A percentile compares a stretch with the other conserved stretches of the same genome.
Evolutionary conservation across 2,329 filamentous ascomycete genomes (phyloP).

Genomic region (Hortaea werneckii): DNA sequence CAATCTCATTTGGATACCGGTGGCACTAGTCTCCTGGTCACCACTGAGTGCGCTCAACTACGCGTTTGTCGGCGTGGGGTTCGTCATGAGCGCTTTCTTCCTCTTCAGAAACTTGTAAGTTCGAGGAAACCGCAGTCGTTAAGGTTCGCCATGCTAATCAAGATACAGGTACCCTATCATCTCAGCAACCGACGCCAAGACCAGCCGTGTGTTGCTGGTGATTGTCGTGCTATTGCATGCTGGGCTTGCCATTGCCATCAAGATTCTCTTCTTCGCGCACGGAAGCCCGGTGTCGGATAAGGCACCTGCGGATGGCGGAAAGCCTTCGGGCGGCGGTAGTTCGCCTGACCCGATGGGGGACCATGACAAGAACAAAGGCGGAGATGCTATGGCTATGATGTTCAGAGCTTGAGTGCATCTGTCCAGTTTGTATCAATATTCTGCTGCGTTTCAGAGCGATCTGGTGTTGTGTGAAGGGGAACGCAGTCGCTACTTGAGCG

Average conservation of each 20-base stretch:
- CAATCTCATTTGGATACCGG: conserved; percentile 94
- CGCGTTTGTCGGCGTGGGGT: conserved; percentile 81
- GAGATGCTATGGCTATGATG: neutral
- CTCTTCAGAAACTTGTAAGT: conserved; percentile 70
- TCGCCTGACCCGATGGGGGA: conserved; percentile 5
- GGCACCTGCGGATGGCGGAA: neutral
- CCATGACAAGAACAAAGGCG: neutral
- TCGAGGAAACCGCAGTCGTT: neutral
- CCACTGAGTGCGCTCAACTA: conserved; percentile 79
- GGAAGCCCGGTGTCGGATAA: conserved; percentile 24
- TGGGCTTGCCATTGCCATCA: conserved; percentile 86
- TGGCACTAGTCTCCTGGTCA: conserved; percentile 85
- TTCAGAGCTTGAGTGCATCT: neutral
- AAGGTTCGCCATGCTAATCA: conserved; percentile 2
- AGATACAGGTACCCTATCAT: conserved; percentile 56
- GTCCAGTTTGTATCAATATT: neutral
- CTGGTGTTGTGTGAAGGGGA: no score
- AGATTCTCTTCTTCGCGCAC: conserved; percentile 86
- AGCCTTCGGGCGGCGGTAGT: neutral
- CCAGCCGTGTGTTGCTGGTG: conserved; percentile 76
- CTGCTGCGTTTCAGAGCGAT: no score
- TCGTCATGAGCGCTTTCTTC: conserved; percentile 73
- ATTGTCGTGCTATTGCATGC: conserved; percentile 78
- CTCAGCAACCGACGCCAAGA: conserved; percentile 83
- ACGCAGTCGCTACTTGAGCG: no score